These are phyloP conservation scores for Nicotiana obtusifolia DNA, from an alignment of 257 asterid species.

Conservation along the genomic window DNA sequence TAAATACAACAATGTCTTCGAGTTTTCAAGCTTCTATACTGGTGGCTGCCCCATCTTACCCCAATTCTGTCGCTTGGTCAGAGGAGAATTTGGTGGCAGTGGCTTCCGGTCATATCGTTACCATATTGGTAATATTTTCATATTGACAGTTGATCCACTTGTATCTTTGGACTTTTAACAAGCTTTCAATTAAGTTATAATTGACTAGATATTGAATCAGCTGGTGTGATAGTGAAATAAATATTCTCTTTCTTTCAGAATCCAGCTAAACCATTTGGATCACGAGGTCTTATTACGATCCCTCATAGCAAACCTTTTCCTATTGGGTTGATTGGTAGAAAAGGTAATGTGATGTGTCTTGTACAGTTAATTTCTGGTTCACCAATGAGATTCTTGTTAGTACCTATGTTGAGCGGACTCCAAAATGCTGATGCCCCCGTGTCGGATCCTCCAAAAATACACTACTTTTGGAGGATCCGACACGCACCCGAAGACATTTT, in stretches of 20 bases:
- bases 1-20: slow-evolving; percentile 36
- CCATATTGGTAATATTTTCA: slow-evolving; percentile 49
- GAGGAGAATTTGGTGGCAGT: slow-evolving; percentile 84
- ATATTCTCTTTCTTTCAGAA: slow-evolving; percentile 17
- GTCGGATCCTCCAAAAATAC: too few species aligned
- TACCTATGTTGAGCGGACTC: too few species aligned
- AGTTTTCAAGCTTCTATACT: slow-evolving; percentile 60
- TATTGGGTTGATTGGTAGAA: slow-evolving; percentile 56
- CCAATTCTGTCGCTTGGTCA: slow-evolving; percentile 81
- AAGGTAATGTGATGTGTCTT: slow-evolving; percentile 34
- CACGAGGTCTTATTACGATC: slow-evolving; percentile 69
- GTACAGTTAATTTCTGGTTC: neutral
- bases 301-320: slow-evolving; percentile 62
- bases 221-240: neutral
- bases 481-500: too few species aligned
- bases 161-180: neutral
- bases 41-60: slow-evolving; percentile 57
- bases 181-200: neutral
- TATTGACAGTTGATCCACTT: neutral
- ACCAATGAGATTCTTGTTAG: neutral
- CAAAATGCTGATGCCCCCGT: too few species aligned
- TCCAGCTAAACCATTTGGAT: slow-evolving; percentile 37
- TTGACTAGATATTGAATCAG: neutral
- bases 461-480: too few species aligned
- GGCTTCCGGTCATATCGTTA: slow-evolving; percentile 55